These are phyloP conservation scores for Emydomyces testavorans DNA, from an alignment of 2,329 filamentous ascomycete species.

Conservation along the genomic window DNA sequence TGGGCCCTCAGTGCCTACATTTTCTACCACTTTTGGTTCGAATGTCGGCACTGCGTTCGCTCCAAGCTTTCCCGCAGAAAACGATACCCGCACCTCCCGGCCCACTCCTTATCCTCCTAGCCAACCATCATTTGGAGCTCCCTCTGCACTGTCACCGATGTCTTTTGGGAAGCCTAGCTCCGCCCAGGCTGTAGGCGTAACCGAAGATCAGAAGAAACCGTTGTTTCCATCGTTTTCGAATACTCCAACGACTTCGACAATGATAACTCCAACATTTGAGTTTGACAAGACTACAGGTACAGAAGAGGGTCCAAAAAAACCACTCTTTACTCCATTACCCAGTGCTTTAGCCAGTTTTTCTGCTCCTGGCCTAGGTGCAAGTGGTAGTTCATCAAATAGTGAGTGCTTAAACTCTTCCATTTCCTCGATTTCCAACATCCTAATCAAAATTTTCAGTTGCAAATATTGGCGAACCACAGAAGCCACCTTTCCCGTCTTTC, in stretches of 20 bases:
- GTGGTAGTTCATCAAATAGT: not conserved
- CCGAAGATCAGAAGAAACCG: not conserved
- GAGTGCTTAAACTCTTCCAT: not conserved
- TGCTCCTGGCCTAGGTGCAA: not conserved
- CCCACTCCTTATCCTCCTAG: not conserved
- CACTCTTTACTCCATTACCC: not conserved
- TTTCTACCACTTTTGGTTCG: conserved; percentile 7
- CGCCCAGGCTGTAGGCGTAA: not conserved
- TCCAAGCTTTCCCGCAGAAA: not conserved
- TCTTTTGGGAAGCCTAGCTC: conserved; percentile 11
- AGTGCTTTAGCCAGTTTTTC: not conserved
- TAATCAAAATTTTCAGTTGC: not conserved
- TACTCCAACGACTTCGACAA: not conserved
- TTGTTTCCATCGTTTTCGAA: not conserved
- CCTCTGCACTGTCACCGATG: not conserved
- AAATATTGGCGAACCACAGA: not conserved
- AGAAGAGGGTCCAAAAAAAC: not conserved
- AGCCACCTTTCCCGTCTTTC: not conserved
- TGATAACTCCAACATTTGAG: not conserved
- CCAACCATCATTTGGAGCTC: not conserved
- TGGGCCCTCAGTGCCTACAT: not conserved
- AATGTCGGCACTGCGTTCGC: conserved; percentile 1
- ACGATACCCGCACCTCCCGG: not conserved
- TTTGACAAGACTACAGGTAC: not conserved
- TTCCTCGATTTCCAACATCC: not conserved